Conservation (phyloP, 306 rosid genomes). For the Crotalaria pallida region DNA sequence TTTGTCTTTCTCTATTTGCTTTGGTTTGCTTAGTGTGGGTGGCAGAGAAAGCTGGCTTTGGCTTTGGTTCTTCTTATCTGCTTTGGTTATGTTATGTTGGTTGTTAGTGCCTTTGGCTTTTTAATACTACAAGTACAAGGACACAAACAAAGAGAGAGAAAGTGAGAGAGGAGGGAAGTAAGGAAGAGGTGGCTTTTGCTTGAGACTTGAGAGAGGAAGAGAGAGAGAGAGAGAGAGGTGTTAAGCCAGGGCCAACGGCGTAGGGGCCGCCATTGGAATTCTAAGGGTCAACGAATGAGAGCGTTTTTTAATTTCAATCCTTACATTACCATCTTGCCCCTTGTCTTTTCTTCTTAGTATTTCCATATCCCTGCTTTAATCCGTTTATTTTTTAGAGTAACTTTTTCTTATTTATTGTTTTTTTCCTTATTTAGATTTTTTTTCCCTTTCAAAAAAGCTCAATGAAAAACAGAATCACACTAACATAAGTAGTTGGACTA, state of each 20-base stretch:
- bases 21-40: neutral
- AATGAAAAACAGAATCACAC: too few species aligned
- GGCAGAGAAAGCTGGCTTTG: conserved; percentile 24
- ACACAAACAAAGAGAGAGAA: neutral
- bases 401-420: neutral
- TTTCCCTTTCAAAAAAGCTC: too few species aligned
- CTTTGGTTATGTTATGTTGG: conserved; percentile 42
- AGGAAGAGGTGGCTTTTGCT: conserved; percentile 9
- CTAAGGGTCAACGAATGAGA: conserved; percentile 70
- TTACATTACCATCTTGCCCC: conserved; percentile 44
- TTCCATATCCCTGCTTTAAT: conserved; percentile 14
- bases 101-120: conserved; percentile 48
- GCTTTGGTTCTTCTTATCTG: conserved; percentile 33
- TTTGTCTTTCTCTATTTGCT: neutral
- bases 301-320: neutral
- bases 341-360: conserved; percentile 20
- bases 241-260: conserved; percentile 76
- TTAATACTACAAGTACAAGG: conserved; percentile 35
- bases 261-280: conserved; percentile 91
- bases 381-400: neutral
- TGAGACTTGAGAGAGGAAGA: conserved; percentile 21
- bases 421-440: too few species aligned
- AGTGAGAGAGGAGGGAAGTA: conserved; percentile 10
- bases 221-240: conserved; percentile 8
- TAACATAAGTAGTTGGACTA: too few species aligned